phyloP scores from a whole-genome alignment of 2,329 filamentous ascomycete species.

The Cordyceps militaris region DNA sequence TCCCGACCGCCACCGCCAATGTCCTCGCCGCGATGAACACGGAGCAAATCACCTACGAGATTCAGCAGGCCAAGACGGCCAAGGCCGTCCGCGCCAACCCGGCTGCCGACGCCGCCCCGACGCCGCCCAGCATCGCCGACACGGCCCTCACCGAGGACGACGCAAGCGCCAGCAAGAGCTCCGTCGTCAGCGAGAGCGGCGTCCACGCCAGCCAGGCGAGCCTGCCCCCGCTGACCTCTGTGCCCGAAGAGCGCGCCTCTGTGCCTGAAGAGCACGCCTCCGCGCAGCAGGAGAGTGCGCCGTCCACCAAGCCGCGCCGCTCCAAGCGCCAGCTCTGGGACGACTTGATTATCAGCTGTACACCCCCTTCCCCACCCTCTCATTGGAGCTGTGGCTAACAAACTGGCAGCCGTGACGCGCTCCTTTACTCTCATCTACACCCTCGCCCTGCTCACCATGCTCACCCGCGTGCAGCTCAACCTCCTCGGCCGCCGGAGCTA shows the following conservation, averaged over 20 bases:
- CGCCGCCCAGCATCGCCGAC: slow-evolving; percentile 19
- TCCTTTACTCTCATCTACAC: slow-evolving; percentile 91
- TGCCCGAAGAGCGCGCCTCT: slow-evolving; percentile 22
- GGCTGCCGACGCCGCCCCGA: background rate
- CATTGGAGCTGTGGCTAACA: slow-evolving; percentile 13
- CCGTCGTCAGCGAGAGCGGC: slow-evolving; percentile 73
- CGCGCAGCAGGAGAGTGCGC: slow-evolving; percentile 28
- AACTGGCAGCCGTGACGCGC: slow-evolving; percentile 67
- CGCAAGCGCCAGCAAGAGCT: slow-evolving; percentile 68
- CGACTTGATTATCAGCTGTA: slow-evolving; percentile 92
- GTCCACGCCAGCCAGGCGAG: slow-evolving; percentile 73
- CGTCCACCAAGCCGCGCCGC: slow-evolving; percentile 49
- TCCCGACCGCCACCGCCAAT: slow-evolving; percentile 86
- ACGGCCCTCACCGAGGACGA: slow-evolving; percentile 81
- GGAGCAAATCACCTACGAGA: slow-evolving; percentile 84
- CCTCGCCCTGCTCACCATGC: slow-evolving; percentile 77
- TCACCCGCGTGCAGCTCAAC: slow-evolving; percentile 94
- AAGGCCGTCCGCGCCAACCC: slow-evolving; percentile 42
- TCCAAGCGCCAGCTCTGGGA: slow-evolving; percentile 95
- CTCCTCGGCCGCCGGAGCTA: slow-evolving; percentile 93
- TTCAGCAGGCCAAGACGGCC: slow-evolving; percentile 84
- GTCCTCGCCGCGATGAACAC: slow-evolving; percentile 83
- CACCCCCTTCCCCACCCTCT: background rate
- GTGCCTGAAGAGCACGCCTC: slow-evolving; percentile 24
- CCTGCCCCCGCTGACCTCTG: slow-evolving; percentile 38